Base-by-base conservation (phyloP, 2,329 filamentous ascomycete species). In the Fusarium napiforme region DNA sequence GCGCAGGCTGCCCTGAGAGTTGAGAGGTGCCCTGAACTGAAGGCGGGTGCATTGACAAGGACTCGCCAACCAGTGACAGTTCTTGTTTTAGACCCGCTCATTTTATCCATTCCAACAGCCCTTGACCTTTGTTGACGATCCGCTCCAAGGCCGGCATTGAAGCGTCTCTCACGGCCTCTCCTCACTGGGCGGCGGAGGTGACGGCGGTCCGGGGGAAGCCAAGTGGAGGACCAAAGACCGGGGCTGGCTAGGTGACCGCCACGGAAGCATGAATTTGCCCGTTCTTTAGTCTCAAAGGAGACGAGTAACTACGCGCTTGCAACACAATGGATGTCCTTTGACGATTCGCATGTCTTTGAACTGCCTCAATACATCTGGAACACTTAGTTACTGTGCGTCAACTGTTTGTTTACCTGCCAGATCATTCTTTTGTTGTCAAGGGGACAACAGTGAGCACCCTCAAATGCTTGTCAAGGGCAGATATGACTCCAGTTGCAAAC, bases 11-110 rank as follows among this genome's bases (percentile, higher is more conserved):
- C 58, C 52, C 52, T 69, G 45, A 65, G 60, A 69, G 67, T 49
- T 69, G 67, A 69, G 60, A 69, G 60, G 55, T 67, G 67, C 67
- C 69, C 69, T 72, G 64, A 57, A 72, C 67, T 67, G 62, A 62
- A 60, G 63, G 32, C 59, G 71, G 66, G 40, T 71, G 67, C 67
- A 64, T 63, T 64, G 71, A 73, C 71, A 57, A 53, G 60, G 50
- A 23, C 45, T 55, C 18, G 26, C 7, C 43, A 62, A 34, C 71
- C 68, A 74, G 49, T 75, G 46, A 67, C 23, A 26, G 47, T 46
- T 49, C n/a, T 42, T 46, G 19, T 37, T 49, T 14, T 36, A 19
- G 64, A 39, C 45, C 71, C 71, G 69, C 68, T 75, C 69, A 74
- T 75, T 72, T 74, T 39, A 40, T 26, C 45, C 49, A 64, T 50